Base-by-base conservation (phyloP, 257 asterid species). In the Rubia yunnanensis region DNA sequence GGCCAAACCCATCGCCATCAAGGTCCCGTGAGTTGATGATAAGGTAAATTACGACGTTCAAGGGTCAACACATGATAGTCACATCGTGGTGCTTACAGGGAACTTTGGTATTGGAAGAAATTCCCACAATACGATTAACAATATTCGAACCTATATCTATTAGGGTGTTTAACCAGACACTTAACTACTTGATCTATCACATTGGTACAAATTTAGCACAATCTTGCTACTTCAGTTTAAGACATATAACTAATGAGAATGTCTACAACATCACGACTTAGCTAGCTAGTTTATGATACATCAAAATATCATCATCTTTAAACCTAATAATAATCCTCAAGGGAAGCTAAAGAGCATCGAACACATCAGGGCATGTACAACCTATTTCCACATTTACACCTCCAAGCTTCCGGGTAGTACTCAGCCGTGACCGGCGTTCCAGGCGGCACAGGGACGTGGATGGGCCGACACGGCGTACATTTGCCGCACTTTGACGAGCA, bases 401-500 rank as follows among this genome's bases (percentile, higher is more conserved):
- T 73, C 82, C 82, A 77, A 15, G 76, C 82, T 73, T 77, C 71
- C 20, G 82, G 82, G 35, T 77, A 77, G 62, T 77, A 77, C 77
- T 84, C 91, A 1, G 81, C 72, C 1, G 91, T 75, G 52, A 84
- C 91, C 27, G 85, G 83, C 4, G 72, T 77, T 14, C 91, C 85
- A 0, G 88, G 84, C 2, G 84, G 88, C 72, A 84, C 88, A 10
- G 87, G 68, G 70, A 86, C 81, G 3, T 72, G 95, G 48, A 82
- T 84, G 17, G 95, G 85, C 44, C 38, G 69, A 66, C 95, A 86
- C 17, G 91, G 95, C 8, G 66, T 76, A 75, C 95, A 86, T n/a
- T 67, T 38, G 22, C 84, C 83, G 52, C 91, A 84, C 70, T 79
- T 84, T 7, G 81, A 77, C 3, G 14, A 52, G 73, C 95, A 86